phyloP scores from a whole-genome alignment of 1,139 yeast genomes.

The Saccharomycopsis crataegensis region DNA sequence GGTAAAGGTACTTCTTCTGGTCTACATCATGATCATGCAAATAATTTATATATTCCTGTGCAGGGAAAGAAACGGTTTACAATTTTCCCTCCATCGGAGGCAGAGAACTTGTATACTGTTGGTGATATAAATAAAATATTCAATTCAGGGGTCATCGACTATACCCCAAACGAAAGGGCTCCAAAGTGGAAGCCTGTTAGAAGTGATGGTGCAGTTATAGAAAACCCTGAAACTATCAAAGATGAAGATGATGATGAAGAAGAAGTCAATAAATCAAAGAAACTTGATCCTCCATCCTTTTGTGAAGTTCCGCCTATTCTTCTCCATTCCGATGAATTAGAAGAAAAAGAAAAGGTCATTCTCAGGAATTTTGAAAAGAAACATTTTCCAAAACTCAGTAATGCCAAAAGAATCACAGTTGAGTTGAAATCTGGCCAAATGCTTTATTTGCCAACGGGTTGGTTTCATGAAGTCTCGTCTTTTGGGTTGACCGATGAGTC shows the following conservation, averaged over 20 bases:
- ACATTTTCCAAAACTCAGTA: slow-evolving; percentile 38
- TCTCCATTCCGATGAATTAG: slow-evolving; percentile 50
- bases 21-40: slow-evolving; percentile 77
- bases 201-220: slow-evolving; percentile 52
- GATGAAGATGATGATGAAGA: slow-evolving; percentile 15
- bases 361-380: slow-evolving; percentile 29
- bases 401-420: slow-evolving; percentile 37
- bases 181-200: slow-evolving; percentile 53
- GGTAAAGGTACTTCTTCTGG: slow-evolving; percentile 60
- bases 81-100: slow-evolving; percentile 54
- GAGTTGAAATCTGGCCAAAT: slow-evolving; percentile 55
- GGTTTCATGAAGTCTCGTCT: slow-evolving; percentile 81
- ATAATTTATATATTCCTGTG: slow-evolving; percentile 55
- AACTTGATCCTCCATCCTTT: slow-evolving; percentile 61
- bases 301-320: slow-evolving; percentile 54
- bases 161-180: slow-evolving; percentile 42
- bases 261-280: slow-evolving; percentile 18
- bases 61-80: slow-evolving; percentile 63
- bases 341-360: slow-evolving; percentile 23
- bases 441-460: slow-evolving; percentile 67
- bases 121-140: slow-evolving; percentile 47
- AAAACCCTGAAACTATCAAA: slow-evolving; percentile 21
- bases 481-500: slow-evolving; percentile 33
- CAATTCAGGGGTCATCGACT: slow-evolving; percentile 61
- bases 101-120: slow-evolving; percentile 47